Evolutionary conservation across 2,329 filamentous ascomycete species (phyloP).

Genomic region (Bimuria novae-zelandiae): DNA sequence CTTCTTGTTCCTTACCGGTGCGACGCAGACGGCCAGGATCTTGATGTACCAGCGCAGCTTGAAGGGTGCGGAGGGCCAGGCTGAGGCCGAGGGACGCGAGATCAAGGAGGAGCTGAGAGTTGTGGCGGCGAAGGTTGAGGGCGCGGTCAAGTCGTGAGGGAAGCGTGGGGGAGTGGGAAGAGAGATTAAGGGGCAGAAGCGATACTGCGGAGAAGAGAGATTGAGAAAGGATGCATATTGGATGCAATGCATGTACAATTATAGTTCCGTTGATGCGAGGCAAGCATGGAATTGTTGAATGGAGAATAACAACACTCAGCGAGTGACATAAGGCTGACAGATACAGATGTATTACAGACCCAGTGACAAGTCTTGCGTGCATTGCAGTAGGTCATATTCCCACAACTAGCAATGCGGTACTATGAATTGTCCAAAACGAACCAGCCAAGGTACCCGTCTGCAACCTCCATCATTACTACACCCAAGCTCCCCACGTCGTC

Average conservation of each 20-base stretch:
- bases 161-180: not conserved
- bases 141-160: slow-evolving; percentile 23
- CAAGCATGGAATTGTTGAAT: not conserved
- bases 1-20: slow-evolving; percentile 88
- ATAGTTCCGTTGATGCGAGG: slow-evolving; percentile 2
- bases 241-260: slow-evolving; percentile 8
- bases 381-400: too few species aligned
- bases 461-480: too few species aligned
- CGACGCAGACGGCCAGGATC: slow-evolving; percentile 82
- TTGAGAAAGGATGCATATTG: too few species aligned
- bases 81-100: slow-evolving; percentile 42
- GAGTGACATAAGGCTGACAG: not conserved
- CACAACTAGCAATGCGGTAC: too few species aligned
- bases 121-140: slow-evolving; percentile 36
- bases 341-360: not conserved
- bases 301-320: too few species aligned
- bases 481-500: too few species aligned
- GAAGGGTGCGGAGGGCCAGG: slow-evolving; percentile 55
- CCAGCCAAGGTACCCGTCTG: too few species aligned
- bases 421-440: too few species aligned
- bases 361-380: too few species aligned
- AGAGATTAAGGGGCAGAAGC: too few species aligned
- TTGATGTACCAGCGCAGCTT: slow-evolving; percentile 65
- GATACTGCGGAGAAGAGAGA: too few species aligned
- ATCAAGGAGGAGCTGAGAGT: slow-evolving; percentile 37